Base-by-base conservation (phyloP, 1,284 basidiomycete genomes). In the Ganoderma sinense region DNA sequence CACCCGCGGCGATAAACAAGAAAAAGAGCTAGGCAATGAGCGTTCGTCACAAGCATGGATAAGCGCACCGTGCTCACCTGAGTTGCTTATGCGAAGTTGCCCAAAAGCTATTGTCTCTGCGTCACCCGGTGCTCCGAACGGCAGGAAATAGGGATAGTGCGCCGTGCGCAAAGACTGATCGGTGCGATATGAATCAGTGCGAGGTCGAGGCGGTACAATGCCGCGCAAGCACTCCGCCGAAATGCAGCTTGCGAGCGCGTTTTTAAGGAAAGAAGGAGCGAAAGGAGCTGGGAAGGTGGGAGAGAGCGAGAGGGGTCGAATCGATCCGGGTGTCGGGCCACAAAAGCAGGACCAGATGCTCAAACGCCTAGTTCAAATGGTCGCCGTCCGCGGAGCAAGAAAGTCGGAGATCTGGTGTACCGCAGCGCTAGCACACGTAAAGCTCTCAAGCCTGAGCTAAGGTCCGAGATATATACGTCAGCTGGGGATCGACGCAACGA, bases 31-130 rank as follows among this genome's bases (percentile, higher is more conserved):
- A 23, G 33, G 58, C n/a, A 26, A 61, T 61, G 39, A 61, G 59
- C 59, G 23, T 41, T 26, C 33, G 56, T 61, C 39, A 61, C 59
- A 62, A 23, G 36, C 41, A 16, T 36, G 36, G 55, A 68, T 64
- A 68, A 36, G 66, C 66, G 66, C 62, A 63, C 51, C 45, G 31
- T 43, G 43, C 68, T 69, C 68, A 69, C 68, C 68, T 69, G 68
- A 62, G 60, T 4, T 33, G 5, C 45, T 48, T 48, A 48, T 20
- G 14, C 58, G 31, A 60, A 23, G 20, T 51, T 41, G 68, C n/a
- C n/a, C 63, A 40, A 62, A 65, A 53, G 62, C 64, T 66, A 69
- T 69, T 69, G 68, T 69, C 43, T 69, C 31, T 53, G 53, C 64
- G 64, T 61, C 60, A 65, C 39, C 68, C 68, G 68, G 53, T 53